Evolutionary conservation across 257 asterid genomes (phyloP), one percentile per base, ranked within the genome.

Genomic region (Echites panduratus): DNA sequence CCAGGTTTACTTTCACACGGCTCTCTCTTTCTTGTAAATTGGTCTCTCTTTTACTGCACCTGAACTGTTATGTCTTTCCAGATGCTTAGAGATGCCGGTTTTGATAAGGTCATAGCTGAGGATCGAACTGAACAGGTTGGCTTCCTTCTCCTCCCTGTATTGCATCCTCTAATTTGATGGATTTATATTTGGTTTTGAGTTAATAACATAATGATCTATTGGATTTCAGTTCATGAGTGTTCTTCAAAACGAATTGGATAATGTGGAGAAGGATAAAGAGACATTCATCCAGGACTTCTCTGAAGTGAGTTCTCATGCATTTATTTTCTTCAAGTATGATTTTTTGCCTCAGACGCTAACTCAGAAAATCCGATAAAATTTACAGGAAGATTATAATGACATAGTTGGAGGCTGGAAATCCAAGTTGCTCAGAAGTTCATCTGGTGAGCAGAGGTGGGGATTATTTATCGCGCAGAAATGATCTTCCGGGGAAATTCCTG

Each of bases 391-490:
- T 82, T 86, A 82, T 50, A 72, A 86, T 49, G 95, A 88, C 10
- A 92, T 92, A 52, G 95, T 90, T 8, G 93, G 90, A 53, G 97
- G 97, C 10, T 92, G 98, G 98, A 87, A 89, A 16, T 88, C 97
- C 20, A 92, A 92, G 88, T 87, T 90, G n/a, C 64, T 79, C 41
- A 73, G 98, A 77, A 90, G 82, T 73, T 82, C 95, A 29, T 85
- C 93, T 1, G 99, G 97, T 3, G 97, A 94, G 89, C 99, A 94
- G 88, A 85, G 88, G 78, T 91, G 99, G 99, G 99, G 99, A 66
- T 79, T 94, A 85, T 91, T 94, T 44, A 86, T 89, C 58, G 97
- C 93, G 86, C 76, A 81, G 85, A 94, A 82, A 67, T 89, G 85
- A 89, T 53, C 56, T 32, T 58, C 43, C n/a, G 43, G 38, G 44